Conservation (phyloP, 129 eudicot species). For the Chrysanthemum makinoi region DNA sequence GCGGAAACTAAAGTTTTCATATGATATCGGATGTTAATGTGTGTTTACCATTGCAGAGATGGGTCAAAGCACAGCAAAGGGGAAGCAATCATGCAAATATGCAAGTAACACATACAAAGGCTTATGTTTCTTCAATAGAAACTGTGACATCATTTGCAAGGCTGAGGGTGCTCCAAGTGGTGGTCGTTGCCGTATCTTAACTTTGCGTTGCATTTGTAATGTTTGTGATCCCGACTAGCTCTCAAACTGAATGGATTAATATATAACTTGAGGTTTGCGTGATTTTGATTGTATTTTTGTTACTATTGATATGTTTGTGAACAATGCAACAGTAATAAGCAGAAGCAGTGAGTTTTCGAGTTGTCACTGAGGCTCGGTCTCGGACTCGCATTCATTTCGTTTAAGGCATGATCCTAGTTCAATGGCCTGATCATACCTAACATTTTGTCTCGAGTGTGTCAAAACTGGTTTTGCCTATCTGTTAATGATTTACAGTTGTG, state of each 20-base stretch:
- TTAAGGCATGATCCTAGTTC: too few relatives aligned
- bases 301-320: neutral
- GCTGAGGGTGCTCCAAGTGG: conserved; percentile 39
- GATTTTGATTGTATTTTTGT: conserved; percentile 11
- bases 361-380: too few relatives aligned
- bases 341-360: too few relatives aligned
- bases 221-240: conserved; percentile 31
- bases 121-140: conserved; percentile 26
- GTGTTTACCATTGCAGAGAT: conserved; percentile 13
- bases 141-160: conserved; percentile 34
- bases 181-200: conserved; percentile 31
- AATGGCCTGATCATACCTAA: too few relatives aligned
- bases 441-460: too few relatives aligned
- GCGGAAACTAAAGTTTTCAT: too few relatives aligned
- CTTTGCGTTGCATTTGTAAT: conserved; percentile 31
- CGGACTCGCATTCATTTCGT: too few relatives aligned
- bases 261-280: neutral
- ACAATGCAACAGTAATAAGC: neutral
- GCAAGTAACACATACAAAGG: conserved; percentile 33
- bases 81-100: conserved; percentile 26
- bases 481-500: too few relatives aligned
- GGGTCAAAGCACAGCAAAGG: conserved; percentile 24
- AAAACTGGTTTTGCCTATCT: too few relatives aligned
- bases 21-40: neutral
- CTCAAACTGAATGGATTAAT: neutral